Conservation (phyloP, 2,329 filamentous ascomycete genomes). For the Beauveria varroae region DNA sequence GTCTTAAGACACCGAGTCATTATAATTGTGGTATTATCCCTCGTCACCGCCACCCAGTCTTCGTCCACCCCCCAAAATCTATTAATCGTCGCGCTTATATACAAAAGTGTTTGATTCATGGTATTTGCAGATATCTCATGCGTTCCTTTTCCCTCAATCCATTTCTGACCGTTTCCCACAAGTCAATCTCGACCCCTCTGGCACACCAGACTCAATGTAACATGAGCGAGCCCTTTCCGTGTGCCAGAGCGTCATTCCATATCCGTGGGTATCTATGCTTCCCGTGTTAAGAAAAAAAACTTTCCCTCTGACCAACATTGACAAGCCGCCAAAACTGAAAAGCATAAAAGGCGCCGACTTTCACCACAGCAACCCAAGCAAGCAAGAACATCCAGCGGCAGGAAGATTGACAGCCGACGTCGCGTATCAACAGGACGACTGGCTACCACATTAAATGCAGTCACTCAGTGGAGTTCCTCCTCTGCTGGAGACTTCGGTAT, state of each 20-base stretch:
- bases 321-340: neutral
- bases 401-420: neutral
- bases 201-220: neutral
- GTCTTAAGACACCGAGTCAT: neutral
- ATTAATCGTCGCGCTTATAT: neutral
- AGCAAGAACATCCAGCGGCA: neutral
- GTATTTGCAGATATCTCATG: neutral
- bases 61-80: neutral
- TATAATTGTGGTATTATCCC: slow-evolving; percentile 1
- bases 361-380: neutral
- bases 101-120: slow-evolving; percentile 1
- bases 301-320: neutral
- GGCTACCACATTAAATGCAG: slow-evolving; percentile 17
- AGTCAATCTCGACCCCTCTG: neutral
- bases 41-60: neutral
- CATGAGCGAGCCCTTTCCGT: neutral
- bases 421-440: neutral
- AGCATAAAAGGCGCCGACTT: neutral
- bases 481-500: slow-evolving; percentile 28
- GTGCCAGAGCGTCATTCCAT: neutral
- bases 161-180: neutral
- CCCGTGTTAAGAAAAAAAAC: neutral
- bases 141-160: neutral
- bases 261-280: slow-evolving; percentile 1
- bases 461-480: slow-evolving; percentile 29